Base-by-base conservation (phyloP, 1,284 basidiomycete genomes). In the Phylloporus sp. region DNA sequence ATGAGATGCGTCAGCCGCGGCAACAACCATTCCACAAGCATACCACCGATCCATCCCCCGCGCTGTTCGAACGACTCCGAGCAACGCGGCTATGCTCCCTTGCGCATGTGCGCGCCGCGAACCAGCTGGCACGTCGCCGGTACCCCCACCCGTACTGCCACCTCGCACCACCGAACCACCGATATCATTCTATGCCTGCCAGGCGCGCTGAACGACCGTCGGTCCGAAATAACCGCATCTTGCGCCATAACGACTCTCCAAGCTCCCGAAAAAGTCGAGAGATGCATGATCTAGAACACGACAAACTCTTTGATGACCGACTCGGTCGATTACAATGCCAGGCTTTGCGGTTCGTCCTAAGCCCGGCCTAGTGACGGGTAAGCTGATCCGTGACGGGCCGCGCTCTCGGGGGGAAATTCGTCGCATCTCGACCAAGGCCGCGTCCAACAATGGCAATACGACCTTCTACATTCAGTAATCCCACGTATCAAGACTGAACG, bases 341-440 rank as follows among this genome's bases (percentile, higher is more conserved):
- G 84, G 34, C 92, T 89, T 73, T 94, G 93, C 2, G 93, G 94
- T 68, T 98, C 95, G 71, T 95, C 92, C 89, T 94, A 95, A 37
- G 87, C 79, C 40, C 82, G 78, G 37, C 81, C 74, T 50, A 15
- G 34, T n/a, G n/a, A n/a, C n/a, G n/a, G n/a, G n/a, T n/a, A n/a
- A n/a, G n/a, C n/a, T n/a, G n/a, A n/a, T n/a, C n/a, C n/a, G n/a
- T n/a, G n/a, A n/a, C n/a, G n/a, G n/a, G n/a, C n/a, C n/a, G n/a
- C n/a, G n/a, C n/a, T n/a, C n/a, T n/a, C n/a, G 68, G n/a, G n/a
- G n/a, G n/a, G n/a, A n/a, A n/a, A n/a, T n/a, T n/a, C n/a, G n/a
- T n/a, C n/a, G n/a, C n/a, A n/a, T n/a, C n/a, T n/a, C n/a, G n/a
- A n/a, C n/a, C n/a, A n/a, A n/a, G n/a, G n/a, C n/a, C n/a, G n/a